These are phyloP conservation scores for Solanum bulbocastanum DNA, from an alignment of 257 asterid genomes.

Conservation along the genomic window DNA sequence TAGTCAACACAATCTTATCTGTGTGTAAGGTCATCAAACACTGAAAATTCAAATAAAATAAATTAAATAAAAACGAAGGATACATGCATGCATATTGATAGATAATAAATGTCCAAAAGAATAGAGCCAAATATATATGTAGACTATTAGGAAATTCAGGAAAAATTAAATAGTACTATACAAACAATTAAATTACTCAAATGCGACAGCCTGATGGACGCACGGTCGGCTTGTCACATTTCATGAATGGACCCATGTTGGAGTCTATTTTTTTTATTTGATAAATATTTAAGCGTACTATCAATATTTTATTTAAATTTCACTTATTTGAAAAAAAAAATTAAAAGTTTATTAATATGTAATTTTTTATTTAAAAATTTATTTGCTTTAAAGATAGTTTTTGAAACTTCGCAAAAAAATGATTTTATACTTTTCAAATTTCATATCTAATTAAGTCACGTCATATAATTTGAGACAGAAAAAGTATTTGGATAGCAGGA, in stretches of 20 bases:
- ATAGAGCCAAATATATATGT: not conserved
- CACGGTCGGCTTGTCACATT: constrained; percentile 23
- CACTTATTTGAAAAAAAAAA: not conserved
- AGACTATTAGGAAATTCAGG: not conserved
- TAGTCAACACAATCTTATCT: not conserved
- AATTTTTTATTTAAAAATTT: not conserved
- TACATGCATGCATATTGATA: not conserved
- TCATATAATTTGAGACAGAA: not conserved
- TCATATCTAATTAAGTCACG: too few relatives aligned
- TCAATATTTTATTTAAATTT: not conserved
- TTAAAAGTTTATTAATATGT: too few relatives aligned
- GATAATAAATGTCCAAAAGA: not conserved
- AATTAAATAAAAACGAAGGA: not conserved
- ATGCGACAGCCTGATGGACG: constrained; percentile 14
- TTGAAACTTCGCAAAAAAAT: too few relatives aligned
- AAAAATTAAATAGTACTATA: not conserved
- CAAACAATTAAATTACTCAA: not conserved
- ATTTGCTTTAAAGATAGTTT: too few relatives aligned
- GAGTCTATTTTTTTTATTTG: not conserved
- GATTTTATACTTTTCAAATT: too few relatives aligned
- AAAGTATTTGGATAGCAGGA: rapidly evolving
- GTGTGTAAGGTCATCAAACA: not conserved
- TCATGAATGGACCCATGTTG: constrained; percentile 8
- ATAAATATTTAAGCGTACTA: not conserved
- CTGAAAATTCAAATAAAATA: not conserved